Evolutionary conservation across 1,284 basidiomycete species (phyloP), one percentile per base, ranked within the genome.

Genomic region (Amylostereum areolatum): DNA sequence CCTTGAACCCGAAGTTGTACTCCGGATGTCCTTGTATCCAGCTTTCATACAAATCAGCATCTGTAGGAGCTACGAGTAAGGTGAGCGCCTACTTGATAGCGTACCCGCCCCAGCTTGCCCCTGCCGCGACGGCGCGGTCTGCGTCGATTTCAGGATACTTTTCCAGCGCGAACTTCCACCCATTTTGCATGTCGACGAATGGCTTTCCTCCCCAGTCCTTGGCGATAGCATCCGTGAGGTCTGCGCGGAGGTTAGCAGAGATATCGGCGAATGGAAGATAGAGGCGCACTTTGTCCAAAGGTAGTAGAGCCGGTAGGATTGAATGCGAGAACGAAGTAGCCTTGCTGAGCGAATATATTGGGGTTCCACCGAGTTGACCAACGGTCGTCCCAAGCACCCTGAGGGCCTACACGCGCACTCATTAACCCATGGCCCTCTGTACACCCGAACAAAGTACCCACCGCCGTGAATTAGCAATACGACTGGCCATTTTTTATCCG

Each of bases 11-110:
- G 62, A 91, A 89, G 4, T 75, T 80, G 54, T 70, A 91, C 53
- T 92, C 87, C 11, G 93, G 92, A 66, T 96, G 91, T 0, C 92
- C 90, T 66, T 94, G 89, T 53, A 96, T 93, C 91, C 90, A 97
- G 66, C 93, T 96, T 49, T 57, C 5, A 6, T 25, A 33, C 11
- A 54, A 35, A 24, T 46, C 24, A 40, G 35, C 40, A 44, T 18
- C 29, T 27, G 18, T 48, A 37, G 37, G 32, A 25, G 12, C 43
- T 29, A 4, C 25, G 11, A 25, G 36, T 25, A 41, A 39, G 10
- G 30, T 5, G 56, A 6, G 45, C 12, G 27, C 75, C 29, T 60
- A 89, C 87, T 91, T 90, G 69, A 91, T 83, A 9, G 88, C 87
- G 64, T 88, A 91, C 49, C 89, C 88, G 47, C 88, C 89, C 72